Evolutionary conservation across 352 stramenopile species (phyloP).

Genomic region (Elongisporangium anandrum): DNA sequence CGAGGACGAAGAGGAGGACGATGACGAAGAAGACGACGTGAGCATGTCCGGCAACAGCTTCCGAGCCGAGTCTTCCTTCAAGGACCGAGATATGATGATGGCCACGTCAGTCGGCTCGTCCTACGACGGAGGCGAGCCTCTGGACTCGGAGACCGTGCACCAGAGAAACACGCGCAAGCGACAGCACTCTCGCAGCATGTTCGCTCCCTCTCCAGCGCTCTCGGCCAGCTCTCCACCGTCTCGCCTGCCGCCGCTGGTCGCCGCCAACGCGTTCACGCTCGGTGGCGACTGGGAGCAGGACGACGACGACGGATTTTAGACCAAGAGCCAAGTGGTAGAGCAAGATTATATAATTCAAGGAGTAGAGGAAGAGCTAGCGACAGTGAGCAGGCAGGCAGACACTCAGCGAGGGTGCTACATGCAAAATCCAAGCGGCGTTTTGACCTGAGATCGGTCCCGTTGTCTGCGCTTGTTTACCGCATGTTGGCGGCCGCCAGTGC

Average conservation of each 20-base stretch:
- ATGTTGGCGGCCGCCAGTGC: constrained; percentile 9
- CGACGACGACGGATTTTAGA: constrained; percentile 56
- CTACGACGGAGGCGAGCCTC: constrained; percentile 21
- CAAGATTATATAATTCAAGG: constrained; percentile 6
- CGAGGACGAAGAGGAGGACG: constrained; percentile 34
- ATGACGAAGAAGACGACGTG: constrained; percentile 47
- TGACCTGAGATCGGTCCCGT: not conserved
- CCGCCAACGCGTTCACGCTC: constrained; percentile 49
- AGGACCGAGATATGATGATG: constrained; percentile 28
- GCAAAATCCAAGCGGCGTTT: not conserved
- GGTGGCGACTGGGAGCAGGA: constrained; percentile 59
- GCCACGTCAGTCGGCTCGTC: constrained; percentile 57
- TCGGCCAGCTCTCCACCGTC: constrained; percentile 69
- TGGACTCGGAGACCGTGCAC: constrained; percentile 1
- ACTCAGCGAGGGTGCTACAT: no score
- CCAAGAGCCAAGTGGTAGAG: constrained; percentile 1
- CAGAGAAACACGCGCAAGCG: constrained; percentile 8
- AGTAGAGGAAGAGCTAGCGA: not conserved
- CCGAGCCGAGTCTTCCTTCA: constrained; percentile 32
- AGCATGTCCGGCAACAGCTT: constrained; percentile 48
- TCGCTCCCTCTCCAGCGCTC: constrained; percentile 60
- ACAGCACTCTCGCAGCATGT: constrained; percentile 39
- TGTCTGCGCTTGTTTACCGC: not conserved
- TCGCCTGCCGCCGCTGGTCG: constrained; percentile 46
- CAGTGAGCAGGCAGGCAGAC: not conserved